A percentile compares a stretch with the other conserved stretches of the same genome.
phyloP scores from a whole-genome alignment of 2,329 filamentous ascomycete genomes.

The Hypoxylon sp. region DNA sequence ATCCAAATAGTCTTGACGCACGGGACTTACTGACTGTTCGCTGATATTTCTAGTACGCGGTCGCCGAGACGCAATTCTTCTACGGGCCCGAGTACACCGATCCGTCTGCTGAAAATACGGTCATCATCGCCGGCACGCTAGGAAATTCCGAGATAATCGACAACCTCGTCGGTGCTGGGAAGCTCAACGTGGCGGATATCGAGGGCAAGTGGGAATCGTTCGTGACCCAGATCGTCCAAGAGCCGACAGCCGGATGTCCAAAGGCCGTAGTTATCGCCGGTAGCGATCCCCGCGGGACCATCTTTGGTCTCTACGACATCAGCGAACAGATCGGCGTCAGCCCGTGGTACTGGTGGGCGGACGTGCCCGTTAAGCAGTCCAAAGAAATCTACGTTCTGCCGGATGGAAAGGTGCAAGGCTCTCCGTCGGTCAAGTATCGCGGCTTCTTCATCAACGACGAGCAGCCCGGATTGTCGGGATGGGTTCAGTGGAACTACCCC shows the following conservation, averaged over 20 bases:
- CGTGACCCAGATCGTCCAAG: conserved; percentile 63
- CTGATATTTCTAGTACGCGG: conserved; percentile 49
- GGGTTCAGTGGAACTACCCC: conserved; percentile 59
- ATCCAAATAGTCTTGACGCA: too few relatives aligned
- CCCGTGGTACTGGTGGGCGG: conserved; percentile 74
- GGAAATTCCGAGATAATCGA: conserved; percentile 70
- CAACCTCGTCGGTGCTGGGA: conserved; percentile 59
- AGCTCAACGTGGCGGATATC: conserved; percentile 65
- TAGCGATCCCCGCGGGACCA: conserved; percentile 64
- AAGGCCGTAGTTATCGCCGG: conserved; percentile 72
- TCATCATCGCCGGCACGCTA: conserved; percentile 74
- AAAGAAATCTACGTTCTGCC: conserved; percentile 63
- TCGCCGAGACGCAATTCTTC: conserved; percentile 52
- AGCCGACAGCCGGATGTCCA: conserved; percentile 63
- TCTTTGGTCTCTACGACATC: conserved; percentile 75
- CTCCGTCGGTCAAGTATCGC: conserved; percentile 71
- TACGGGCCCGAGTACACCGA: conserved; percentile 55
- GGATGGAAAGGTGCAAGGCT: conserved; percentile 62
- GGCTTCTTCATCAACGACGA: conserved; percentile 78
- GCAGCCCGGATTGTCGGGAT: conserved; percentile 71
- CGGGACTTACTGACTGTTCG: neutral
- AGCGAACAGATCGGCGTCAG: conserved; percentile 78
- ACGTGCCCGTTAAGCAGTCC: conserved; percentile 62
- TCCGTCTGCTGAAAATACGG: conserved; percentile 54
- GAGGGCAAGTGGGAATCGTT: conserved; percentile 76